Evolutionary conservation across 495 filamentous ascomycete species (phyloP).

Genomic region (Aspergillus conjunctus): DNA sequence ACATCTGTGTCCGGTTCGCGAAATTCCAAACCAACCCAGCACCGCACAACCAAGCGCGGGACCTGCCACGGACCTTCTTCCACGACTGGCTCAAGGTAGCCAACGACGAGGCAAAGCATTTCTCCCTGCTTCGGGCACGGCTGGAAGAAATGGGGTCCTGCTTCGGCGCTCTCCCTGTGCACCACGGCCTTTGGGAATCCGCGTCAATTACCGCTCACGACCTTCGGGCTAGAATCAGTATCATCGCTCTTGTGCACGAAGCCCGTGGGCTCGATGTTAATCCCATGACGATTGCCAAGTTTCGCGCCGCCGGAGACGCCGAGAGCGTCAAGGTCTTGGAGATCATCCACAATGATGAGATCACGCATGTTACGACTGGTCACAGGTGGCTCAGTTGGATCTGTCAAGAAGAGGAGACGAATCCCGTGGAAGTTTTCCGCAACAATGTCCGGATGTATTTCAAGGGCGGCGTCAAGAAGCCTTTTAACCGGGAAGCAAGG

Average conservation of each 20-base stretch:
- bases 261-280: slow-evolving; percentile 56
- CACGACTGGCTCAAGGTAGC: slow-evolving; percentile 59
- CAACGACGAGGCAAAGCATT: slow-evolving; percentile 57
- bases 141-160: slow-evolving; percentile 53
- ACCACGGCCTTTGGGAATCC: slow-evolving; percentile 54
- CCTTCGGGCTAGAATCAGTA: slow-evolving; percentile 53
- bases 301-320: slow-evolving; percentile 46
- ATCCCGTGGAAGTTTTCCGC: slow-evolving; percentile 55
- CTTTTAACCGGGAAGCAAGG: slow-evolving; percentile 54
- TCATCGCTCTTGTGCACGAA: slow-evolving; percentile 56
- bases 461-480: slow-evolving; percentile 47
- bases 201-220: slow-evolving; percentile 50
- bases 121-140: slow-evolving; percentile 51
- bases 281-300: slow-evolving; percentile 57
- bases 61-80: slow-evolving; percentile 52
- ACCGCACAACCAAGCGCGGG: slow-evolving; percentile 28
- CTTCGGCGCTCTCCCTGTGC: slow-evolving; percentile 54
- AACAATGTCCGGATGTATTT: slow-evolving; percentile 52
- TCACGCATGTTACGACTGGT: slow-evolving; percentile 58
- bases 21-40: slow-evolving; percentile 40
- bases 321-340: slow-evolving; percentile 50
- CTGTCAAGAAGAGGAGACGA: slow-evolving; percentile 50
- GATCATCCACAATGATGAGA: slow-evolving; percentile 57
- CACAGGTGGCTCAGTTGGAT: slow-evolving; percentile 58
- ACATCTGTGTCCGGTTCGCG: slow-evolving; percentile 55